phyloP scores from a whole-genome alignment of 2,329 filamentous ascomycete species.

The Ophiocordyceps australis region DNA sequence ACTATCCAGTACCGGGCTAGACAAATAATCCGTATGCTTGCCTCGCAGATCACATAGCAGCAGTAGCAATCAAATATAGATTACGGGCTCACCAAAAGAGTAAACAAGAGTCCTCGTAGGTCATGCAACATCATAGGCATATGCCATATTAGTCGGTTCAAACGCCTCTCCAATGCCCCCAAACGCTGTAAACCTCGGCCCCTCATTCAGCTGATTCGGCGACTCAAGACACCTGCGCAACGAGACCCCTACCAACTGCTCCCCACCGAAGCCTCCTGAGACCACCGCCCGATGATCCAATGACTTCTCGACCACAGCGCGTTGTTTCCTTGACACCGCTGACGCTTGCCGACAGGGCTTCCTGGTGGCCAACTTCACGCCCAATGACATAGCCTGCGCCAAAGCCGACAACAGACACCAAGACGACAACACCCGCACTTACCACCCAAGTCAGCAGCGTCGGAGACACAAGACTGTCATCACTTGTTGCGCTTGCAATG shows the following conservation, averaged over 20 bases:
- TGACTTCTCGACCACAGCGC: slow-evolving; percentile 33
- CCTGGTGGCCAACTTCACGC: slow-evolving; percentile 45
- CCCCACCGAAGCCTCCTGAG: slow-evolving; percentile 37
- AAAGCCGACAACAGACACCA: slow-evolving; percentile 51
- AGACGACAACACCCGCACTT: slow-evolving; percentile 47
- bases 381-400: slow-evolving; percentile 52
- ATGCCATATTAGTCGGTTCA: no score
- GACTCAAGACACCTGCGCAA: slow-evolving; percentile 21
- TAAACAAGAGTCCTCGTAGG: no score
- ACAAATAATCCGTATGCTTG: no score
- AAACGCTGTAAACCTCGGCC: no score
- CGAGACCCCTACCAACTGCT: slow-evolving; percentile 29
- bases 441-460: slow-evolving; percentile 47
- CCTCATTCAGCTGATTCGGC: slow-evolving; percentile 1
- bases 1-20: no score
- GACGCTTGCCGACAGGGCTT: slow-evolving; percentile 25
- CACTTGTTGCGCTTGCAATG: slow-evolving; percentile 15
- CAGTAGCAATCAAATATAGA: no score
- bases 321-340: slow-evolving; percentile 24
- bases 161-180: no score
- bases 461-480: slow-evolving; percentile 31
- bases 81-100: no score
- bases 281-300: slow-evolving; percentile 29
- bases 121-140: no score
- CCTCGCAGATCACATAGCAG: no score